Evolutionary conservation across 805 yeast genomes (phyloP).

Genomic region (Yarrowia alimentaria): DNA sequence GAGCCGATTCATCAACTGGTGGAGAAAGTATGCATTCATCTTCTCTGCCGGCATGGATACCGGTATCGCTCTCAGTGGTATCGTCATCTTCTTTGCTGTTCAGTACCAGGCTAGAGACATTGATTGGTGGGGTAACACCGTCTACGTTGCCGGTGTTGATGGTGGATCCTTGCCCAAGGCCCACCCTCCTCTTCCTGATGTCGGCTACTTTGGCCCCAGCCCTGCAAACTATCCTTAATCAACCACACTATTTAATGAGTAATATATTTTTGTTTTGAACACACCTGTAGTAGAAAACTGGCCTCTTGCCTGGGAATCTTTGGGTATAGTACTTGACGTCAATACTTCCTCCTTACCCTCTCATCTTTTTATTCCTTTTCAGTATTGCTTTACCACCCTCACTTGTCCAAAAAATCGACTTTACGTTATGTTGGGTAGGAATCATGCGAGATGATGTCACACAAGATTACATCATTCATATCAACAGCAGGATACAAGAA

Average conservation of each 20-base stretch:
- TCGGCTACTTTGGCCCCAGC: conserved; percentile 39
- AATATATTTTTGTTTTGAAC: conserved; percentile 2
- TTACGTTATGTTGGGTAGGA: too few species aligned
- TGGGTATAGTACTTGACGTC: too few species aligned
- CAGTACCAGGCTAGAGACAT: conserved; percentile 40
- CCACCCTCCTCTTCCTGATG: conserved; percentile 29
- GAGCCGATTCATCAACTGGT: conserved; percentile 47
- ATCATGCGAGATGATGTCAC: too few species aligned
- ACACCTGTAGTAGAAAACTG: not conserved
- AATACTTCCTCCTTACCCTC: too few species aligned
- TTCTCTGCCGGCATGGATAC: conserved; percentile 50
- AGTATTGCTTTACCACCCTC: too few species aligned
- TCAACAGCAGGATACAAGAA: too few species aligned
- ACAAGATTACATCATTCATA: too few species aligned
- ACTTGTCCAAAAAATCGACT: too few species aligned
- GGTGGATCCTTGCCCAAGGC: too few species aligned
- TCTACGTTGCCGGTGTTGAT: conserved; percentile 21
- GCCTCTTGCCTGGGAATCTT: too few species aligned
- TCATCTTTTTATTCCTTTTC: too few species aligned
- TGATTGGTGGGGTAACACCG: conserved; percentile 52
- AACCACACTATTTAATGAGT: conserved; percentile 4
- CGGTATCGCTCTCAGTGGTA: conserved; percentile 51
- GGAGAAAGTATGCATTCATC: conserved; percentile 54
- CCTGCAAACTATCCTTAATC: conserved; percentile 33
- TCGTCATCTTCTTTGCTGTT: conserved; percentile 47